Evolutionary conservation across 148 eudicot genomes (phyloP).

Genomic region (Diospyros kaki): DNA sequence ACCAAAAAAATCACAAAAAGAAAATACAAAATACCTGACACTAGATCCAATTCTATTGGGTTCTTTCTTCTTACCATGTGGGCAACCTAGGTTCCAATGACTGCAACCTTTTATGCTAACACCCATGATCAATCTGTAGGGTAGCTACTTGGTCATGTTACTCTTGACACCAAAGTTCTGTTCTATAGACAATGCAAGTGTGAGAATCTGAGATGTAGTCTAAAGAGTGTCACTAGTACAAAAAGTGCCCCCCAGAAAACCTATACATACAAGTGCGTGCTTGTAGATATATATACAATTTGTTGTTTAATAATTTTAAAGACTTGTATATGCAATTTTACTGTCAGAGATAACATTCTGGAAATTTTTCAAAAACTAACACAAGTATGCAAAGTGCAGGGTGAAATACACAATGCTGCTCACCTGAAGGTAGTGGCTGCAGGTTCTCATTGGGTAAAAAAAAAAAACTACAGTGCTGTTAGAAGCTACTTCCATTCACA

Average conservation of each 20-base stretch:
- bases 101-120: neutral
- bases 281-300: too few species aligned
- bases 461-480: neutral
- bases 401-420: too few species aligned
- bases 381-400: neutral
- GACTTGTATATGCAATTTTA: neutral
- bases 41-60: neutral
- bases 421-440: too few species aligned
- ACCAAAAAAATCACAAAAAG: neutral
- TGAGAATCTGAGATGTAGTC: neutral
- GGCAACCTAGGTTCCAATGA: neutral
- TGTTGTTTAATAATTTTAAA: too few species aligned
- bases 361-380: neutral
- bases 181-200: neutral
- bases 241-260: neutral
- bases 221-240: neutral
- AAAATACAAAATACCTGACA: neutral
- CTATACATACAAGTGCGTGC: too few species aligned
- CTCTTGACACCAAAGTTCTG: neutral
- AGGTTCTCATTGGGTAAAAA: too few species aligned
- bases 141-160: neutral
- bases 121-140: neutral
- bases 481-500: neutral
- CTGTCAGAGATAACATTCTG: neutral
- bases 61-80: neutral